These are phyloP conservation scores for Aspergillus bertholletiae DNA, from an alignment of 495 filamentous ascomycete species.

Conservation along the genomic window DNA sequence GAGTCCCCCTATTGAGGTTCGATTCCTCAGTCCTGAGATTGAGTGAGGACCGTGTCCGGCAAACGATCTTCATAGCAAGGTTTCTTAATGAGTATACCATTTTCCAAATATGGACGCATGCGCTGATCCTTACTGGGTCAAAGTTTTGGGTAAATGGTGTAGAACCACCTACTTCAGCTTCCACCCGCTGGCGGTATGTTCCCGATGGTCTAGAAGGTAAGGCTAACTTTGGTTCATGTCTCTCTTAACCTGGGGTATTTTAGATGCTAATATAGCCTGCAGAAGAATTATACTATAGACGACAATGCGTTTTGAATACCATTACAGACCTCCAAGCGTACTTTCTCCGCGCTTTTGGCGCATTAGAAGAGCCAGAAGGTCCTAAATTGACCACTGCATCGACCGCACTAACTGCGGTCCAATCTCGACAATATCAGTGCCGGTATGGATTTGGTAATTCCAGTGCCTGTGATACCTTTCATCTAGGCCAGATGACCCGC, in stretches of 20 bases:
- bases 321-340: constrained; percentile 72
- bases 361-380: constrained; percentile 28
- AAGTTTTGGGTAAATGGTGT: constrained; percentile 51
- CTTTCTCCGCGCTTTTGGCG: constrained; percentile 65
- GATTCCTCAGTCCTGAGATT: constrained; percentile 24
- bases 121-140: constrained; percentile 66
- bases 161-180: constrained; percentile 20
- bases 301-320: constrained; percentile 67
- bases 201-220: constrained; percentile 69
- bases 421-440: constrained; percentile 56
- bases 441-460: constrained; percentile 73
- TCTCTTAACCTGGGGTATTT: neutral
- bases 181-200: constrained; percentile 69
- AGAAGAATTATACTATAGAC: constrained; percentile 72
- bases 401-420: constrained; percentile 13
- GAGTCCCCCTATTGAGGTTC: constrained; percentile 22
- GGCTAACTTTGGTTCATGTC: constrained; percentile 5
- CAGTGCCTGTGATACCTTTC: constrained; percentile 76
- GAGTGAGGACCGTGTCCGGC: constrained; percentile 41
- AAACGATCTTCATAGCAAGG: constrained; percentile 33
- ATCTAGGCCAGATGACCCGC: constrained; percentile 80
- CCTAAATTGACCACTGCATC: constrained; percentile 11
- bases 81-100: constrained; percentile 24
- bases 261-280: constrained; percentile 5
- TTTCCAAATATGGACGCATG: constrained; percentile 33